Evolutionary conservation across 768 basidiomycete species (phyloP).

Genomic region (Mycena maculata): DNA sequence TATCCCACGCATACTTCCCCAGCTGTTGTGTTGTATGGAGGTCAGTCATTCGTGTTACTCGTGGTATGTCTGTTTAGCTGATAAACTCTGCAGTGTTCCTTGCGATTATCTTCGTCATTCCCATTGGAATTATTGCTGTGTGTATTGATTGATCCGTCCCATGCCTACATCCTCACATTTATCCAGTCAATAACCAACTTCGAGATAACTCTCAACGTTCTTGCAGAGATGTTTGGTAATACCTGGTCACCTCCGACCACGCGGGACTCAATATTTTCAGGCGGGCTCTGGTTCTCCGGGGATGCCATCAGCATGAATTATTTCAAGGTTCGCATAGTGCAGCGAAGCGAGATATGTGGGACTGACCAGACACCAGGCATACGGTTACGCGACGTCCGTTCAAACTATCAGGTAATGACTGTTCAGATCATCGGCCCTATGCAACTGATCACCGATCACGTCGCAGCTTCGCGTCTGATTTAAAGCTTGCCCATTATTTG

Average conservation of each 20-base stretch:
- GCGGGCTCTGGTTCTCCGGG: constrained; percentile 42
- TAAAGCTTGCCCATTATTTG: constrained; percentile 51
- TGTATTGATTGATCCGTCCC: not conserved
- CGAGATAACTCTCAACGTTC: constrained; percentile 47
- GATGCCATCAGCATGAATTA: constrained; percentile 48
- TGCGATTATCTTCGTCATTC: constrained; percentile 38
- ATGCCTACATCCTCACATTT: not conserved
- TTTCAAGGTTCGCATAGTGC: constrained; percentile 40
- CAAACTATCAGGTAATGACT: too few relatives aligned
- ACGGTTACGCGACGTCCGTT: constrained; percentile 44
- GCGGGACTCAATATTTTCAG: not conserved
- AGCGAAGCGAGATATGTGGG: too few relatives aligned
- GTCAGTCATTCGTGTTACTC: too few relatives aligned
- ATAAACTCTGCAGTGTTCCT: constrained; percentile 26
- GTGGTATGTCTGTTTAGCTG: too few relatives aligned
- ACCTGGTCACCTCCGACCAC: not conserved
- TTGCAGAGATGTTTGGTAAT: constrained; percentile 50
- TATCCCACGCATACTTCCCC: constrained; percentile 48
- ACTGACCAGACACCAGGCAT: constrained; percentile 35
- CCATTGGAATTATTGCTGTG: constrained; percentile 44
- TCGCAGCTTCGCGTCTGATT: constrained; percentile 41
- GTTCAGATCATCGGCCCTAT: too few relatives aligned
- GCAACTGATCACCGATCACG: too few relatives aligned
- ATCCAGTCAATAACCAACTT: constrained; percentile 47
- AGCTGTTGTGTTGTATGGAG: constrained; percentile 40